These are phyloP conservation scores for Dovyalis caffra DNA, from an alignment of 345 rosid species.

Conservation along the genomic window DNA sequence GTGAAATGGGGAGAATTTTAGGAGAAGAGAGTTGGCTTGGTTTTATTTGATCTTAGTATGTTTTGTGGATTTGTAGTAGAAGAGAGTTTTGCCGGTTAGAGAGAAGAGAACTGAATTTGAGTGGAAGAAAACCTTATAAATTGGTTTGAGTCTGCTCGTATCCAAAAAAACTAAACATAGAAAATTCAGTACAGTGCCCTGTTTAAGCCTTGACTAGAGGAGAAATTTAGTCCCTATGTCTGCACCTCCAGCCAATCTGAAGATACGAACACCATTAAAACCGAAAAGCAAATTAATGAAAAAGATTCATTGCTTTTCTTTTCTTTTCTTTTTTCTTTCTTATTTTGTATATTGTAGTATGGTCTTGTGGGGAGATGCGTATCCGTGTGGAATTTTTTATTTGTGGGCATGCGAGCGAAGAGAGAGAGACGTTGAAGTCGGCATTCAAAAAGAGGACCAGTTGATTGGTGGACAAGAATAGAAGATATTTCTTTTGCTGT, in stretches of 20 bases:
- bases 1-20: neutral
- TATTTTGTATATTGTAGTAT: neutral
- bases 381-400: neutral
- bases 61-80: neutral
- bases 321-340: neutral
- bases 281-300: neutral
- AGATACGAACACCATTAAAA: neutral
- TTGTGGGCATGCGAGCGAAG: neutral
- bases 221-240: neutral
- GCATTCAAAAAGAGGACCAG: neutral
- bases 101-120: neutral
- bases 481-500: neutral
- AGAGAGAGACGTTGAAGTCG: neutral
- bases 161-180: too few relatives aligned
- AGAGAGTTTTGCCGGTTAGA: neutral
- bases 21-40: neutral
- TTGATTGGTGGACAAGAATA: too few relatives aligned
- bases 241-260: neutral
- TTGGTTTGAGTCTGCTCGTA: too few relatives aligned
- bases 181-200: neutral
- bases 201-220: neutral
- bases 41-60: neutral
- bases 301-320: neutral
- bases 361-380: too few relatives aligned
- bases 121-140: neutral